phyloP scores from a whole-genome alignment of 1,284 basidiomycete genomes.

The Xerocomus cyaneibrunnescens region DNA sequence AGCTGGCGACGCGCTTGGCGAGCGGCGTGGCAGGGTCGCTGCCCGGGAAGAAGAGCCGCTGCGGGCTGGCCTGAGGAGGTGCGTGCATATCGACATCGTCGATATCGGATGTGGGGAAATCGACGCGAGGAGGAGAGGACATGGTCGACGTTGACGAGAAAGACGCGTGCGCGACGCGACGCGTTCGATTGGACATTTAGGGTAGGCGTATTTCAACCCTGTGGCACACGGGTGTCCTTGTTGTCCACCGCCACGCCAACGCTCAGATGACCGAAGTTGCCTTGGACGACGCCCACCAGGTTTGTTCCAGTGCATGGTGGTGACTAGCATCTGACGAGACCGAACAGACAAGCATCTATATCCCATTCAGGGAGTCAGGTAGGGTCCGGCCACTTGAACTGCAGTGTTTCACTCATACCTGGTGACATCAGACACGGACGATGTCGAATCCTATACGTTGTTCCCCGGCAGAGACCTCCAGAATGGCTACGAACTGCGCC shows the following conservation, averaged over 20 bases:
- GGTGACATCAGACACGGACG: constrained; percentile 15
- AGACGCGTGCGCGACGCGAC: constrained; percentile 45
- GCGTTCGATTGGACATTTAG: constrained; percentile 38
- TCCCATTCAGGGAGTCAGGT: constrained; percentile 35
- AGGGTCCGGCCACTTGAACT: constrained; percentile 8
- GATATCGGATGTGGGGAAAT: constrained; percentile 63
- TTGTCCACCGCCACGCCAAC: constrained; percentile 3
- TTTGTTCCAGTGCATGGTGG: constrained; percentile 9
- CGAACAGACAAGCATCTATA: constrained; percentile 36
- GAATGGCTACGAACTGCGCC: constrained; percentile 43
- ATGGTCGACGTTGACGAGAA: constrained; percentile 35
- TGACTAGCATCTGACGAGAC: constrained; percentile 4
- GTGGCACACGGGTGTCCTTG: background rate
- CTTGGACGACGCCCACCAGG: constrained; percentile 32
- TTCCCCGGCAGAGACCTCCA: constrained; percentile 40
- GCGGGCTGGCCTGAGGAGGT: constrained; percentile 19
- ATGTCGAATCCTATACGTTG: constrained; percentile 18
- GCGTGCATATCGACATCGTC: constrained; percentile 59
- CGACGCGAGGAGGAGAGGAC: constrained; percentile 68
- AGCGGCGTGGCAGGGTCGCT: constrained; percentile 49
- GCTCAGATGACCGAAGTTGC: constrained; percentile 19
- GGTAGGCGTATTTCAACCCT: constrained; percentile 21
- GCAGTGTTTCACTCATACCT: background rate
- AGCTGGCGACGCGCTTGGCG: constrained; percentile 48
- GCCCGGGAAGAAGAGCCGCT: constrained; percentile 28